phyloP scores from a whole-genome alignment of 192 early-diverging fungal species.

The Coemansia sp. region DNA sequence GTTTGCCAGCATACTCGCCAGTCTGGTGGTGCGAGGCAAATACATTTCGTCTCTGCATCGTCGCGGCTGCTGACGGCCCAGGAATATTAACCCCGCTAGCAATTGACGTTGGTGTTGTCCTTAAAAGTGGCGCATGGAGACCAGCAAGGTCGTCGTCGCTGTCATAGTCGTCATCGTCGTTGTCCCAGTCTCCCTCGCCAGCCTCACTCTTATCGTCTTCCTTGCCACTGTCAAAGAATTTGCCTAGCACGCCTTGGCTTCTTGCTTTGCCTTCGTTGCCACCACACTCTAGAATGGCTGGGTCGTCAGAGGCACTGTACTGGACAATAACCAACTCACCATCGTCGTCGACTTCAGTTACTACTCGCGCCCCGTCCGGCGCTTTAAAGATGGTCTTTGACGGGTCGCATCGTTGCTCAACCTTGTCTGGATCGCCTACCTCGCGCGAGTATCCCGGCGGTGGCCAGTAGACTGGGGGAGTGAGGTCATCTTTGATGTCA shows the following conservation, averaged over 20 bases:
- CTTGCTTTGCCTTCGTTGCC: conserved; percentile 8
- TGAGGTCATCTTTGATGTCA: conserved; percentile 53
- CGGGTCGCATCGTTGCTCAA: conserved; percentile 24
- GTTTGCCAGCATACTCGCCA: conserved; percentile 20
- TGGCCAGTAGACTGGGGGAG: conserved; percentile 63
- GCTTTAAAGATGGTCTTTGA: conserved; percentile 21
- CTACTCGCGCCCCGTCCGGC: conserved; percentile 20
- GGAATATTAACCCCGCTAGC: conserved; percentile 23
- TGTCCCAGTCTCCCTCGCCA: conserved; percentile 40
- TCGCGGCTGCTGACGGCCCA: conserved; percentile 7
- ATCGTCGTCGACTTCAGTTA: conserved; percentile 50
- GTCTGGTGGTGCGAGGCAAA: conserved; percentile 19
- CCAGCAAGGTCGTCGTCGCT: conserved; percentile 40
- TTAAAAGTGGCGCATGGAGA: conserved; percentile 8
- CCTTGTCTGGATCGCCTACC: conserved; percentile 16
- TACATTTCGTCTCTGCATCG: conserved; percentile 37
- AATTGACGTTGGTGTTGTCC: conserved; percentile 5
- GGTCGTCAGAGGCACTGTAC: conserved; percentile 36
- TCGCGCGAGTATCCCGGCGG: conserved; percentile 64
- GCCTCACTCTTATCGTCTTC: conserved; percentile 47
- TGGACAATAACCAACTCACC: conserved; percentile 49
- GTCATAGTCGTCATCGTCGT: conserved; percentile 38
- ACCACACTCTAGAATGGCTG: conserved; percentile 41
- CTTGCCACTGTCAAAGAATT: conserved; percentile 41
- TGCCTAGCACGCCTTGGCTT: neutral